Base-by-base conservation (phyloP, 2,329 filamentous ascomycete species). In the Penicillium sp. region DNA sequence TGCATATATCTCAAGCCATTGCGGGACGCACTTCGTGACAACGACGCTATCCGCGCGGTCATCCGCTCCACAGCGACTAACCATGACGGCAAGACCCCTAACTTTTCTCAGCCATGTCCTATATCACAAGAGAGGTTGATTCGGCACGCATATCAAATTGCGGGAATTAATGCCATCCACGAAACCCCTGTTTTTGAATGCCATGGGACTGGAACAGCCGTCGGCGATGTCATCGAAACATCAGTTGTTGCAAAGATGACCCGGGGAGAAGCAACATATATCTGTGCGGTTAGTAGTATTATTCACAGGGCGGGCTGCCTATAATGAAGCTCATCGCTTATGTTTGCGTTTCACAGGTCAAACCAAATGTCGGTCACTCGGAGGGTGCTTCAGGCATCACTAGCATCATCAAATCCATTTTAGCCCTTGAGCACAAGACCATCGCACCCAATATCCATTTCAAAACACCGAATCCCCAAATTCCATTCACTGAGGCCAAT, bases 1-100 rank as follows among this genome's bases (percentile, higher is more conserved):
- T 67, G 75, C 16, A 63, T 83, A 3, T 70, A 80, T 10, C 57
- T 83, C 17, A 83, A 83, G 61, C 63, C 66, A 5, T 60, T 83
- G 1, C 65, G 70, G 1, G 68, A 77, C 43, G 82, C 82, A 1
- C 43, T 79, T 10, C 70, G 69, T 9, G 79, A 82, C 26, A 75
- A 75, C 14, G 56, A 67, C 25, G 40, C 57, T 11, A 64, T 76
- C 12, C 60, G 71, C 5, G 71, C 67, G 0, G 61, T 76, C 11
- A 70, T 76, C 25, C 61, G 72, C n/a, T 59, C 60, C 5, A 71
- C 68, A 1, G 58, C 60, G 1, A 56, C 59, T 1, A 73, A 73
- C 40, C 57, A 49, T 8, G 71, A 72, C 44, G 72, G 72, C 3
- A 64, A 56, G 31, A 64, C 66, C 0, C 54, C 56, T 1, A 60